Evolutionary conservation across 352 stramenopile species (phyloP), one percentile per base, ranked within the genome.

Genomic region (Globisporangium okanoganense): DNA sequence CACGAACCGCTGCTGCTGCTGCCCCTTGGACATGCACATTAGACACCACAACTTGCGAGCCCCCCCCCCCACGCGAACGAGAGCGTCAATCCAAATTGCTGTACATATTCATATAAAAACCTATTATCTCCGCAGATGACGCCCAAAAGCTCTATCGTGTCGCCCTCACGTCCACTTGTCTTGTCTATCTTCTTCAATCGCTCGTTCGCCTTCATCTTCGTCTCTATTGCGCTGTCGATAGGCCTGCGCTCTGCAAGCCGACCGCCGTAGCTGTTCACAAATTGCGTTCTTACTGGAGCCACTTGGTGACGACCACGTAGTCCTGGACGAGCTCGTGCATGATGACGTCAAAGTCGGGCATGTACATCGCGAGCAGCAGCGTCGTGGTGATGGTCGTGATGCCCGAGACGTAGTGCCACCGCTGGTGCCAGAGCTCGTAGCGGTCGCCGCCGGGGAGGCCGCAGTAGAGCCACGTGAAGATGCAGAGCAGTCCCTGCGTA

Each of bases 391-490:
- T 84, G 45, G 84, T 93, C 52, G 82, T 92, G 51, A 76, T 63
- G 29, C 82, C 84, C 50, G 84, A 93, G 58, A 88, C 78, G 72
- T 90, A 93, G 69, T 93, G 84, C 84, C 84, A 93, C 44, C 75
- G 77, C 57, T 84, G 73, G 74, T 93, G 84, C 84, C 84, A 93
- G 58, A 76, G 76, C 20, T 93, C 84, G 68, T 93, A 93, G 50
- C 82, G 81, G 44, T 70, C 68, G 51, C 79, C 79, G 55, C 84
- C 84, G 2, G 84, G 84, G 50, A 93, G 69, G 1, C 82, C 84
- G 59, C 84, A 93, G 72, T 93, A 93, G 54, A 93, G 68, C 81
- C 80, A 92, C 57, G 82, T 90, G 70, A 93, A 93, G 52, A 63
- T 55, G 66, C 82, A 91, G 31, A 88, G 61, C 48, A 70, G 20